A percentile compares a stretch with the other conserved stretches of the same genome.
Conservation (phyloP, 2,329 filamentous ascomycete species). For the Podosphaera aphanis region DNA sequence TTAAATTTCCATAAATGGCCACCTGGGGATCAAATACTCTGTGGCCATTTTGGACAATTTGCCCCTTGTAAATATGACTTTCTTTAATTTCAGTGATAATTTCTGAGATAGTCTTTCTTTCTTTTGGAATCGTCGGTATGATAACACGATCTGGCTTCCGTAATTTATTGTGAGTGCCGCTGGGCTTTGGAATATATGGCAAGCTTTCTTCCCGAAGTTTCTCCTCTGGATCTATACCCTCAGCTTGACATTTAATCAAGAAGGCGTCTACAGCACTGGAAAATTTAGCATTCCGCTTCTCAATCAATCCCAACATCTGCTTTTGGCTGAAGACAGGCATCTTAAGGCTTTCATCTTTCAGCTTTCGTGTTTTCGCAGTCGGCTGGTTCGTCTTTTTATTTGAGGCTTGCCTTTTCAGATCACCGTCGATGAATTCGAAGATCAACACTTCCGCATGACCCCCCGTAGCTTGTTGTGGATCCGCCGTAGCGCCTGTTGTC, state of each 20-base stretch:
- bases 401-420: slow-evolving; percentile 59
- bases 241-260: slow-evolving; percentile 45
- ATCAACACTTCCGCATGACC: slow-evolving; percentile 47
- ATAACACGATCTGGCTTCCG: slow-evolving; percentile 17
- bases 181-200: slow-evolving; percentile 36
- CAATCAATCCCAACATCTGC: slow-evolving; percentile 72
- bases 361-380: slow-evolving; percentile 39
- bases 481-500: slow-evolving; percentile 32
- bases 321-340: slow-evolving; percentile 87
- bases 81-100: slow-evolving; percentile 68
- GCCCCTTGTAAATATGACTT: slow-evolving; percentile 68
- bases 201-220: slow-evolving; percentile 34
- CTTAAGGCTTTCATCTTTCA: slow-evolving; percentile 58
- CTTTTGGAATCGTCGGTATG: slow-evolving; percentile 53
- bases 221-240: slow-evolving; percentile 42
- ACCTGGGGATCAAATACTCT: slow-evolving; percentile 72
- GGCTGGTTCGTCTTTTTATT: slow-evolving; percentile 52
- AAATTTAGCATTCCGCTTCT: slow-evolving; percentile 74
- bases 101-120: slow-evolving; percentile 58
- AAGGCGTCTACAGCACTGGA: slow-evolving; percentile 52
- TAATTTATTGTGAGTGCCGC: slow-evolving; percentile 20
- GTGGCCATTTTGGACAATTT: slow-evolving; percentile 85
- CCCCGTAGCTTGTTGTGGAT: slow-evolving; percentile 16
- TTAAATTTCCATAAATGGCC: slow-evolving; percentile 58
- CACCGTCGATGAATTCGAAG: slow-evolving; percentile 83